These are phyloP conservation scores for Fusarium ambrosium DNA, from an alignment of 2,329 filamentous ascomycete species.

Conservation along the genomic window DNA sequence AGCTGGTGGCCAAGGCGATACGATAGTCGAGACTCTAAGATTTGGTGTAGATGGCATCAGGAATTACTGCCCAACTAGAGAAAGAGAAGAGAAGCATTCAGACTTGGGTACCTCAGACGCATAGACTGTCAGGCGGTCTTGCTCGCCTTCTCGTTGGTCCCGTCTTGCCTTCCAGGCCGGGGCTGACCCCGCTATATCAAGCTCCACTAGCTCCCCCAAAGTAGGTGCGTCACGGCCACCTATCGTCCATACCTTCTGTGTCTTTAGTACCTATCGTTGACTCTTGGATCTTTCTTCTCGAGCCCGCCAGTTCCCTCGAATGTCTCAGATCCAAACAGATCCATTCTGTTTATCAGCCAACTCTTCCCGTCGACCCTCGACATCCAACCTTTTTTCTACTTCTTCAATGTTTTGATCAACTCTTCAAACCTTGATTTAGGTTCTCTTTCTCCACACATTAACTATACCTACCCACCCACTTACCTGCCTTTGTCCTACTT, in stretches of 20 bases:
- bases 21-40: not conserved
- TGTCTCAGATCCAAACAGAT: slow-evolving; percentile 23
- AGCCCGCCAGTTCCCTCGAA: slow-evolving; percentile 13
- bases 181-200: slow-evolving; percentile 34
- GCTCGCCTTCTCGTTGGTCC: not conserved
- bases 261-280: not conserved
- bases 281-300: not conserved
- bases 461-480: not conserved
- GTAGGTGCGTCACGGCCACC: slow-evolving; percentile 1
- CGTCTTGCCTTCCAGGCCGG: not conserved
- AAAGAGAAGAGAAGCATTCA: not conserved
- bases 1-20: not conserved
- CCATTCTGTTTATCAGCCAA: slow-evolving; percentile 7
- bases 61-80: not conserved
- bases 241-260: not conserved
- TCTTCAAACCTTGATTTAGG: slow-evolving; percentile 5
- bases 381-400: not conserved
- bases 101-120: not conserved
- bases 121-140: slow-evolving; percentile 23
- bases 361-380: not conserved
- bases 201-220: slow-evolving; percentile 34
- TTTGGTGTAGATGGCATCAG: not conserved
- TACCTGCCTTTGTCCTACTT: not conserved
- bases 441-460: slow-evolving; percentile 10
- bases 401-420: slow-evolving; percentile 10